phyloP scores from a whole-genome alignment of 2,329 filamentous ascomycete species.

The Botrytis tulipae region DNA sequence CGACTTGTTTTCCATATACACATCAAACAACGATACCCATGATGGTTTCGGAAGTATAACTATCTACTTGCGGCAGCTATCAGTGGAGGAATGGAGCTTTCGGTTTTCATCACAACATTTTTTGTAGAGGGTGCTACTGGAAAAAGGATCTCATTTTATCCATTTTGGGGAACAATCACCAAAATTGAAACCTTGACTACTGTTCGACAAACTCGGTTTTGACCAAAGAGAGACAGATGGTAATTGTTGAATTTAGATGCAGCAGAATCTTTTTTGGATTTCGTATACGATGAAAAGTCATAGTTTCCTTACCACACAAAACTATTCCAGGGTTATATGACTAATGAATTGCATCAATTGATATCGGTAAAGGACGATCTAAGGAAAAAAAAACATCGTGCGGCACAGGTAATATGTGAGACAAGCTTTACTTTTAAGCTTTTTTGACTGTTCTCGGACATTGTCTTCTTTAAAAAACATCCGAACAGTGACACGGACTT shows the following conservation, averaged over 20 bases:
- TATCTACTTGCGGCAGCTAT: background rate
- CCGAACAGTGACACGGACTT: background rate
- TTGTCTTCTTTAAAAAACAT: background rate
- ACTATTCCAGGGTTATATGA: background rate
- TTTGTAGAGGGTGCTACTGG: background rate
- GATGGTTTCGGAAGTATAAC: background rate
- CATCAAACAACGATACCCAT: background rate
- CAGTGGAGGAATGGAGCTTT: background rate
- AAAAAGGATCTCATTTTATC: background rate
- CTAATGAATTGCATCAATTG: background rate
- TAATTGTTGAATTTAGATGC: rapidly evolving
- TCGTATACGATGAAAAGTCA: background rate
- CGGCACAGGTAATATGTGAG: background rate
- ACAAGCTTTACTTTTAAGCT: background rate
- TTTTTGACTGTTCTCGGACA: background rate
- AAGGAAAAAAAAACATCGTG: background rate
- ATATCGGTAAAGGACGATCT: background rate
- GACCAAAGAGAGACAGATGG: background rate
- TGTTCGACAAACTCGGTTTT: background rate
- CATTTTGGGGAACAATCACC: background rate
- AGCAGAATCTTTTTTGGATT: background rate
- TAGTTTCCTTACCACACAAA: background rate
- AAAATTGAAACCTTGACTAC: background rate
- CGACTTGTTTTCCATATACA: too few species aligned
- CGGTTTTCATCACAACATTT: background rate